phyloP scores from a whole-genome alignment of 202 grass and related monocot genomes.

The Alloteropsis angusta region DNA sequence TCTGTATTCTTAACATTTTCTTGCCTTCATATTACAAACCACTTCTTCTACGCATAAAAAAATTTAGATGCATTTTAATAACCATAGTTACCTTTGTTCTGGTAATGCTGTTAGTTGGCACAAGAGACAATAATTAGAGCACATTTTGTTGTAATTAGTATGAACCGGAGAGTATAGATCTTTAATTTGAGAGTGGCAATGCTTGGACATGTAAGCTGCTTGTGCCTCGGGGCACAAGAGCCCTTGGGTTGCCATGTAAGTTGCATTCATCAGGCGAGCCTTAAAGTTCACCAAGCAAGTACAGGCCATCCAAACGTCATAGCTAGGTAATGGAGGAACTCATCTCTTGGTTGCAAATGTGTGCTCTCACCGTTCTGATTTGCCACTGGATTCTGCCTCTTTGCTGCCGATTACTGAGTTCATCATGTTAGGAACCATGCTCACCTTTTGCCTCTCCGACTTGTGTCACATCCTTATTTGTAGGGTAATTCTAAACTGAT shows the following conservation, averaged over 20 bases:
- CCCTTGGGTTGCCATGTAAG: neutral
- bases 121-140: neutral
- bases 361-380: neutral
- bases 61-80: neutral
- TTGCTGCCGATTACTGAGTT: neutral
- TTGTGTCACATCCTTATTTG: neutral
- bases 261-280: neutral
- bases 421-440: neutral
- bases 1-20: neutral
- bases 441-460: neutral
- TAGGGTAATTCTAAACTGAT: neutral
- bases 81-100: neutral
- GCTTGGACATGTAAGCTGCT: neutral
- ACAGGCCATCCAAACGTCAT: neutral
- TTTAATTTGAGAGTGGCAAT: neutral
- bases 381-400: neutral
- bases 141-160: neutral
- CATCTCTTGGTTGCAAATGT: neutral
- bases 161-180: neutral
- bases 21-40: neutral
- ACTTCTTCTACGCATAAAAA: neutral
- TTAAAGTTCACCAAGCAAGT: neutral
- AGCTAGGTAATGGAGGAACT: neutral
- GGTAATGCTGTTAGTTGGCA: neutral
- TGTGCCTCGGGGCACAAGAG: neutral